A percentile compares a stretch with the other conserved stretches of the same genome.
These are phyloP conservation scores for Salix brachista DNA, from an alignment of 345 rosid genomes.

Conservation along the genomic window DNA sequence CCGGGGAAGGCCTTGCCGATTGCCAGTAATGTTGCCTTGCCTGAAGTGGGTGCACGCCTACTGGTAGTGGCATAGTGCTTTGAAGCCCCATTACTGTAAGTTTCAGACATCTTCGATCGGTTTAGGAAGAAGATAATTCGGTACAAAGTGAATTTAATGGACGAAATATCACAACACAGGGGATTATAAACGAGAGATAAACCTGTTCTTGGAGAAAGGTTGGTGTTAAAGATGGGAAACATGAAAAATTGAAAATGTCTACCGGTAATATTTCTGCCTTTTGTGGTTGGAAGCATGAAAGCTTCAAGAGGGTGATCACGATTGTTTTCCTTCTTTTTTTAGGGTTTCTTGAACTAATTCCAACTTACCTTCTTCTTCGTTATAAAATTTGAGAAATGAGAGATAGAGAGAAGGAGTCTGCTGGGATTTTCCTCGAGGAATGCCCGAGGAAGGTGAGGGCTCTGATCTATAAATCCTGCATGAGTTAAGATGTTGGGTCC, in stretches of 20 bases:
- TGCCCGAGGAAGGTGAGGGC: too few relatives aligned
- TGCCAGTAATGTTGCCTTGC: constrained; percentile 89
- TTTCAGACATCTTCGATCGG: constrained; percentile 39
- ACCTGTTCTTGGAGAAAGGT: constrained; percentile 51
- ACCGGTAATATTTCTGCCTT: constrained; percentile 40
- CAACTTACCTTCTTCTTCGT: constrained; percentile 12
- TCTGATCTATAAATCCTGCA: too few relatives aligned
- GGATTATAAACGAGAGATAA: constrained; percentile 38
- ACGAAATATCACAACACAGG: background rate
- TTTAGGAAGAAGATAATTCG: constrained; percentile 13
- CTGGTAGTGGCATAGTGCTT: constrained; percentile 16
- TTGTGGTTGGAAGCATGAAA: constrained; percentile 36
- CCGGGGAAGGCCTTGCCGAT: constrained; percentile 86
- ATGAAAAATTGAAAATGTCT: constrained; percentile 36
- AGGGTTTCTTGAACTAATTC: background rate
- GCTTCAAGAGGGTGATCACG: constrained; percentile 15
- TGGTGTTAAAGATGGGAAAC: constrained; percentile 47
- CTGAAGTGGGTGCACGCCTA: constrained; percentile 53
- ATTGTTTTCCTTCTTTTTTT: constrained; percentile 15
- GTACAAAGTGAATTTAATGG: constrained; percentile 1
- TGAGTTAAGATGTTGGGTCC: too few relatives aligned
- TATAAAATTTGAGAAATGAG: background rate
- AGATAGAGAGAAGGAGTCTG: too few relatives aligned
- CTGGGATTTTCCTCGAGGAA: too few relatives aligned
- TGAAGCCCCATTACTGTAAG: constrained; percentile 23